Evolutionary conservation across 1,284 basidiomycete species (phyloP), one percentile per base, ranked within the genome.

Genomic region (Melampsora larici-populina): DNA sequence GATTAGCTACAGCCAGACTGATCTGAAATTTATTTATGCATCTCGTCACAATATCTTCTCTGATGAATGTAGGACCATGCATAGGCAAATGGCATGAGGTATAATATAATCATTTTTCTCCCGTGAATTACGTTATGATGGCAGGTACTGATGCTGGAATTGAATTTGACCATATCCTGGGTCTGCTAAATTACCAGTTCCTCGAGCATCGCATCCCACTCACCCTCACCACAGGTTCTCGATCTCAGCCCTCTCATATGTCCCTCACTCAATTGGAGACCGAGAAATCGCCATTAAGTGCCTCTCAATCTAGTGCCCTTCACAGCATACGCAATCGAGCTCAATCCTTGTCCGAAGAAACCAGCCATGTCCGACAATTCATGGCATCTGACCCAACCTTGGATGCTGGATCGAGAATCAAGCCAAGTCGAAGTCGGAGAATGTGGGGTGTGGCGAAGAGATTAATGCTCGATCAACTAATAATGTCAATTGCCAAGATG

Each of bases 31-130:
- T 7, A 13, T 36, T 36, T 26, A 43, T 68, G 29, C n/a, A 24
- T 40, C 66, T 68, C 33, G 18, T 48, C 33, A 18, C n/a, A 7
- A n/a, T n/a, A 18, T 24, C 13, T 68, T 48, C 66, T 43, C 26
- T 48, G 36, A 9, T 40, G 21, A 33, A 64, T 48, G 36, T 33
- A 74, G 72, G 72, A n/a, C 72, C 72, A n/a, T 74, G 72, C 55
- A 48, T 74, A 13, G 72, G 72, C 31, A 74, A 74, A 55, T 74
- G 72, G 72, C 72, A 74, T 40, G 62, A 74, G 48, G 72, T 74
- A 8, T 5, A 21, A 31, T 29, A 11, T n/a, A 29, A 21, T 69
- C 29, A 17, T 33, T 70, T 36, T 29, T 18, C 9, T 51, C 29
- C 13, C 6, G n/a, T 26, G 3, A 26, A 69, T 49, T 26, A 15